Evolutionary conservation across 1,284 basidiomycete genomes (phyloP).

Genomic region (Microbotryomycetes sp.): DNA sequence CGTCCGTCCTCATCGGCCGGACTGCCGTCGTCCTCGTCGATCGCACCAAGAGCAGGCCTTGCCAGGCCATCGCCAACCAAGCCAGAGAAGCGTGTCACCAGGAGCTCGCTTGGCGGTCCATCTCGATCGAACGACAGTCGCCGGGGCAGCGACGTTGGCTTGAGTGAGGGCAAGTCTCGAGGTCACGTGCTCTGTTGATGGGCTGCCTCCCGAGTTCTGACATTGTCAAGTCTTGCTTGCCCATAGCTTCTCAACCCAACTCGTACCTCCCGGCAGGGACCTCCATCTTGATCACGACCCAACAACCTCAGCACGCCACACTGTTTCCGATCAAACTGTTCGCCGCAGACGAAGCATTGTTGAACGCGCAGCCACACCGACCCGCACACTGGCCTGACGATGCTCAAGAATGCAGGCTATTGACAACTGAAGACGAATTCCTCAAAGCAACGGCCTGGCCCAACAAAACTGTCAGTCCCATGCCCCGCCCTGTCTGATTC

Average conservation of each 20-base stretch:
- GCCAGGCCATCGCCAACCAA: too few species aligned
- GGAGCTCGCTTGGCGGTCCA: conserved; percentile 11
- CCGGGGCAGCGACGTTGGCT: background rate
- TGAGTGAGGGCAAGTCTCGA: background rate
- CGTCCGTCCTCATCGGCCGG: too few species aligned
- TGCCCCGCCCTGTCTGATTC: background rate
- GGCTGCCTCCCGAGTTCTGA: background rate
- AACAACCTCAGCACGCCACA: background rate
- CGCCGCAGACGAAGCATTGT: background rate
- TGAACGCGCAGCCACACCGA: background rate
- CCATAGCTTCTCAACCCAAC: background rate
- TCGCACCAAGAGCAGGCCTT: too few species aligned
- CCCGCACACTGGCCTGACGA: background rate
- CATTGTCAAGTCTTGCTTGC: background rate
- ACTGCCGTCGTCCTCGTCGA: too few species aligned
- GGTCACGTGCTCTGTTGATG: conserved; percentile 1
- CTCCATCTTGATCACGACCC: conserved; percentile 14
- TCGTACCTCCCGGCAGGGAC: conserved; percentile 14
- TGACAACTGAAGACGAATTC: background rate
- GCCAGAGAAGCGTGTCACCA: conserved; percentile 11
- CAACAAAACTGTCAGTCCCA: background rate
- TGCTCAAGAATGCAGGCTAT: background rate
- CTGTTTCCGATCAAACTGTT: conserved; percentile 5
- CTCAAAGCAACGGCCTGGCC: background rate
- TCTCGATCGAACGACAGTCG: background rate